These are phyloP conservation scores for Wilcoxina mikolae DNA, from an alignment of 495 filamentous ascomycete genomes.

Conservation along the genomic window DNA sequence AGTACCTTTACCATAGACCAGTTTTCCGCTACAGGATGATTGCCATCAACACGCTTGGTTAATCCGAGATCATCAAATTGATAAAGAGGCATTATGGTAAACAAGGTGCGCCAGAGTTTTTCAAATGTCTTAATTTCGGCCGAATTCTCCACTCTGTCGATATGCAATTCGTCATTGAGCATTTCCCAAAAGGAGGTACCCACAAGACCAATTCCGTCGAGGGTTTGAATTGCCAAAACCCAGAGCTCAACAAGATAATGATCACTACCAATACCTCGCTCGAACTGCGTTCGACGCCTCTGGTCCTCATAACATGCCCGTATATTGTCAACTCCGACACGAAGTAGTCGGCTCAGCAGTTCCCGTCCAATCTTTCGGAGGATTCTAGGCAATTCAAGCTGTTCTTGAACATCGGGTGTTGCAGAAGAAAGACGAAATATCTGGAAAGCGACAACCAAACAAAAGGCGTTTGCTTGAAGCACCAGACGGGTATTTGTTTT, in stretches of 20 bases:
- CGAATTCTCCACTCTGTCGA: conserved; percentile 21
- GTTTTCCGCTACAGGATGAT: conserved; percentile 40
- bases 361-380: conserved; percentile 25
- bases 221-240: conserved; percentile 47
- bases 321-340: conserved; percentile 38
- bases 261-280: conserved; percentile 50
- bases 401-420: conserved; percentile 21
- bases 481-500: conserved; percentile 9
- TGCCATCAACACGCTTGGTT: not conserved
- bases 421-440: conserved; percentile 23
- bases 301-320: conserved; percentile 49
- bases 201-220: conserved; percentile 36
- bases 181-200: conserved; percentile 44
- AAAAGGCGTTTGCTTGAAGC: conserved; percentile 17
- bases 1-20: conserved; percentile 58
- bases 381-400: conserved; percentile 34
- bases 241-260: conserved; percentile 47
- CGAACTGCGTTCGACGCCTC: conserved; percentile 38
- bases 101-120: conserved; percentile 54
- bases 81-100: conserved; percentile 56
- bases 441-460: conserved; percentile 16
- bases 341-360: conserved; percentile 34
- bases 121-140: conserved; percentile 49
- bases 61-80: conserved; percentile 46
- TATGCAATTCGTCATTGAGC: conserved; percentile 35